Percentiles rank a stretch among this genome's conserved stretches.
phyloP scores from a whole-genome alignment of 768 basidiomycete species.

The Lentinus tigrinus region DNA sequence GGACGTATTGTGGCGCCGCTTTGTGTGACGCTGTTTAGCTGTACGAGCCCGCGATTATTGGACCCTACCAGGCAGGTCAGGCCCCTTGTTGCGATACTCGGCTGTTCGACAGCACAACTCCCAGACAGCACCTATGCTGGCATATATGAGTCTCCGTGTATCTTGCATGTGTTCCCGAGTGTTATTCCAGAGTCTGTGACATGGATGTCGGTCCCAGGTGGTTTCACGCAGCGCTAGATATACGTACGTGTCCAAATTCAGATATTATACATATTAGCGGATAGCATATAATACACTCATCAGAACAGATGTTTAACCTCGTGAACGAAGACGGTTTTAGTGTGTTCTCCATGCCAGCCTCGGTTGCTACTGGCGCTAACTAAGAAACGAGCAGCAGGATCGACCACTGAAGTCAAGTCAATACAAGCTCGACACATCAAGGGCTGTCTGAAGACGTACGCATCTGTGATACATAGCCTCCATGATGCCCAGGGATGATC shows the following conservation, averaged over 20 bases:
- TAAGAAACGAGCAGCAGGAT: slow-evolving; percentile 80
- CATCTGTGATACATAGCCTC: slow-evolving; percentile 91
- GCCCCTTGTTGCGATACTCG: no score
- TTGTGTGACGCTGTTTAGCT: not conserved
- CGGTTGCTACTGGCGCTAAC: slow-evolving; percentile 92
- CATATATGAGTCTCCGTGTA: no score
- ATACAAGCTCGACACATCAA: slow-evolving; percentile 9
- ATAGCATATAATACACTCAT: not conserved
- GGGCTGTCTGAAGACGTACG: slow-evolving; percentile 51
- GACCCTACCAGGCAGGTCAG: no score
- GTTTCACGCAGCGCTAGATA: no score
- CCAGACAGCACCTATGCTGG: no score
- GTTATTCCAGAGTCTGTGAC: no score
- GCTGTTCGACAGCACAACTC: no score
- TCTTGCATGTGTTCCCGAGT: no score
- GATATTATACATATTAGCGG: not conserved
- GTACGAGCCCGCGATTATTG: not conserved
- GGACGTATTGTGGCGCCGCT: slow-evolving; percentile 4
- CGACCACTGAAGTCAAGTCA: slow-evolving; percentile 58
- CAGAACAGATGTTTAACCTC: slow-evolving; percentile 59
- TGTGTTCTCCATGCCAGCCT: slow-evolving; percentile 92
- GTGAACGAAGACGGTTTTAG: slow-evolving; percentile 86
- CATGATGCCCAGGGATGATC: slow-evolving; percentile 94
- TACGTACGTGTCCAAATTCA: not conserved
- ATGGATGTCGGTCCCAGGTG: no score